Conservation (phyloP, 2,329 filamentous ascomycete species). For the Diaporthe humulicola region DNA sequence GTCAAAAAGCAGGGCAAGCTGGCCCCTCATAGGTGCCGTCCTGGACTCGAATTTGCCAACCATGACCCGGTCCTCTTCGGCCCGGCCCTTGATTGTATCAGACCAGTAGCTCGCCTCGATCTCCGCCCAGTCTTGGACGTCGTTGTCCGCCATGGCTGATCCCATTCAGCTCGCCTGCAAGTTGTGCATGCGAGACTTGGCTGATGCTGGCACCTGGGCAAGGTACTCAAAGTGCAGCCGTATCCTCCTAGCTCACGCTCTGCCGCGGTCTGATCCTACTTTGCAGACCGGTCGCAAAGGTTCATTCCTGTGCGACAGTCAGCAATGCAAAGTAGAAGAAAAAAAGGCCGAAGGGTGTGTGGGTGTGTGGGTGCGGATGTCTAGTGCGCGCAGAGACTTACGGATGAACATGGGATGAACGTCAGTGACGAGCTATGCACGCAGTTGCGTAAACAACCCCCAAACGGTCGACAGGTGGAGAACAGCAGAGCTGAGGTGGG, state of each 20-base stretch:
- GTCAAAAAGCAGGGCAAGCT: constrained; percentile 52
- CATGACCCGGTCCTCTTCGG: constrained; percentile 48
- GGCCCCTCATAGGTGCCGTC: constrained; percentile 48
- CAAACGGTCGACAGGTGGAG: neutral
- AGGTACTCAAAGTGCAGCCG: neutral
- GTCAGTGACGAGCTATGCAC: neutral
- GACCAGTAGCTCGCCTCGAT: constrained; percentile 52
- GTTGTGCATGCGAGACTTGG: constrained; percentile 5
- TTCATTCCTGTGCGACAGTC: neutral
- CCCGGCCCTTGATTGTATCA: constrained; percentile 40
- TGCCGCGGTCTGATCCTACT: neutral
- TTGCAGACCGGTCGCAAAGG: neutral
- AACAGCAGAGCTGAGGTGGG: neutral
- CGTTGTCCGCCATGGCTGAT: constrained; percentile 30
- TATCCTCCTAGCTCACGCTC: neutral
- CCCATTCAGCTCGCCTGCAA: constrained; percentile 19
- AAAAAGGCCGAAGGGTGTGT: neutral
- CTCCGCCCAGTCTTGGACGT: constrained; percentile 52
- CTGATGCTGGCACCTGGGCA: neutral
- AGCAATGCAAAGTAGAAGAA: neutral
- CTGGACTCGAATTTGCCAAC: constrained; percentile 50
- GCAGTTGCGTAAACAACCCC: neutral
- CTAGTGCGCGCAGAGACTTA: constrained; percentile 6
- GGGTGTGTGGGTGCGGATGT: neutral
- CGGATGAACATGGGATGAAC: constrained; percentile 16